Base-by-base conservation (phyloP, 345 rosid species). In the Aquilaria yunnanensis region DNA sequence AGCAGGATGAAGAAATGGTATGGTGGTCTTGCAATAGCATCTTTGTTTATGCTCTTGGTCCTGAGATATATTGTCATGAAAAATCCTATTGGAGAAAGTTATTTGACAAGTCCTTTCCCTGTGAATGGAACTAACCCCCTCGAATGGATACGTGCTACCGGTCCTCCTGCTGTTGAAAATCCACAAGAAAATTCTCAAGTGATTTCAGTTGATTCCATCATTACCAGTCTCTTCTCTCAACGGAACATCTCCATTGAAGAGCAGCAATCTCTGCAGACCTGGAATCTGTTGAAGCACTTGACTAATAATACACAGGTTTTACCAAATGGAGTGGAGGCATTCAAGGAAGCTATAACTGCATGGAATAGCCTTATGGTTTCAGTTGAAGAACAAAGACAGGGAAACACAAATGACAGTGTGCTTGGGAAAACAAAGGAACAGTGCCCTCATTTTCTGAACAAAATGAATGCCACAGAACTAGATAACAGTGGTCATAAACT, bases 331-430 rank as follows among this genome's bases (percentile, higher is more conserved):
- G 69, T 86, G 34, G 96, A 85, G 53, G 99, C 97, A 5, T 84
- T 94, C 23, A 90, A 85, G 78, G 97, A 88, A 77, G 99, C 96
- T 62, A 80, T 83, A 72, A 81, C 66, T 79, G 97, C 96, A 31
- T 94, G 97, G 96, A 77, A 72, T 68, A 83, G 47, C 67, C 96
- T 90, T 64, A 76, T 94, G 87, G 77, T 74, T 56, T 80, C 90
- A n/a, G 66, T 83, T 60, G 85, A 88, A 65, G 84, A 82, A 70
- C 81, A 94, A 78, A 88, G 77, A 54, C 80, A 65, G 31, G 74
- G 70, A 64, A 73, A 70, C 71, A 49, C 50, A 10, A 85, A 80
- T 71, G 88, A 73, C 57, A 88, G 80, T 54, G 78, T 80, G 34
- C 71, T 65, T 12, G 73, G 70, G 57, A 72, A 48, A 70, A 75